Evolutionary conservation across 1,139 yeast genomes (phyloP).

Genomic region (Nakaseomyces kungkrabaensis): DNA sequence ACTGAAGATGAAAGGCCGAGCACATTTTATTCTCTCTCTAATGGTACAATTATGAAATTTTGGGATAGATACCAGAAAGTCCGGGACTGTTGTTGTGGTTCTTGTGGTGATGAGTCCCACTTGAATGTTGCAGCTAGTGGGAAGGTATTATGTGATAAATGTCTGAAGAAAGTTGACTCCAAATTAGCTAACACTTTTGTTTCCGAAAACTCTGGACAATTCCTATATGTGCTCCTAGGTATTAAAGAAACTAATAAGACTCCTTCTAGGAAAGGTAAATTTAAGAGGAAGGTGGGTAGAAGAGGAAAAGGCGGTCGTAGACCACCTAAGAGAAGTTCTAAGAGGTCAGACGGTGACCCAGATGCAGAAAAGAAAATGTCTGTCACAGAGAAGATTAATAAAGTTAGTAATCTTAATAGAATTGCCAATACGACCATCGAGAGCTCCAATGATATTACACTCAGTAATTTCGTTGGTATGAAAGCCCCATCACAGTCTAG

Average conservation of each 20-base stretch:
- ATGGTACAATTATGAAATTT: slow-evolving; percentile 45
- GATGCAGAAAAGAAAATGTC: slow-evolving; percentile 18
- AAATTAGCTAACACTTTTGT: slow-evolving; percentile 26
- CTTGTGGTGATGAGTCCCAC: slow-evolving; percentile 36
- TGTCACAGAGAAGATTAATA: slow-evolving; percentile 20
- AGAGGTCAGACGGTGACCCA: slow-evolving; percentile 4
- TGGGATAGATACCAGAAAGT: slow-evolving; percentile 40
- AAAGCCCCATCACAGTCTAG: neutral
- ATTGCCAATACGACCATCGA: slow-evolving; percentile 21
- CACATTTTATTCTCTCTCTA: slow-evolving; percentile 42
- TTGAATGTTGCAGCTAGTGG: slow-evolving; percentile 33
- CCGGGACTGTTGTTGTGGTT: slow-evolving; percentile 41
- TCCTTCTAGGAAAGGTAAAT: slow-evolving; percentile 8
- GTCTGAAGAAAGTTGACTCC: slow-evolving; percentile 29
- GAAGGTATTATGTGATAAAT: slow-evolving; percentile 35
- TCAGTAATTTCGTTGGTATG: slow-evolving; percentile 24
- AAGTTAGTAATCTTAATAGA: slow-evolving; percentile 19
- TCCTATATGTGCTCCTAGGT: slow-evolving; percentile 41
- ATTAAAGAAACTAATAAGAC: slow-evolving; percentile 34
- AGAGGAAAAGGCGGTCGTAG: slow-evolving; percentile 22
- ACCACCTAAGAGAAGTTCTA: slow-evolving; percentile 3
- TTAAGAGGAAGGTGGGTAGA: slow-evolving; percentile 27
- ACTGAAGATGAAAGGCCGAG: slow-evolving; percentile 34
- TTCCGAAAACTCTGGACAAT: slow-evolving; percentile 41
- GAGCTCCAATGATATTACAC: slow-evolving; percentile 23